phyloP scores from a whole-genome alignment of 1,284 basidiomycete genomes.

The Takashimella koratensis region DNA sequence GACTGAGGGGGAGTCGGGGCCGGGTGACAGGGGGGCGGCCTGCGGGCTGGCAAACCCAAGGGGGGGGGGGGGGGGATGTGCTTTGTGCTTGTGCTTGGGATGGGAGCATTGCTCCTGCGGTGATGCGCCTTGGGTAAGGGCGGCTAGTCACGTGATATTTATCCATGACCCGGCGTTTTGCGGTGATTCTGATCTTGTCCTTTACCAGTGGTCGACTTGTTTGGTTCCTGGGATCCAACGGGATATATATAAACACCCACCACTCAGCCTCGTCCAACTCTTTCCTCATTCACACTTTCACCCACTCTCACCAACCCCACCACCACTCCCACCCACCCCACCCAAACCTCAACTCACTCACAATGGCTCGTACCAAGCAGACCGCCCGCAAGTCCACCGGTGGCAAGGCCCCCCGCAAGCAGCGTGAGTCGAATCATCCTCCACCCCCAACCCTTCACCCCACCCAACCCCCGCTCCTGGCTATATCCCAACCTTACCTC shows the following conservation, averaged over 20 bases:
- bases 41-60: no score
- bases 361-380: conserved; percentile 53
- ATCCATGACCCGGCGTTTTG: background rate
- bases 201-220: no score
- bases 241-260: background rate
- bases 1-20: no score
- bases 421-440: conserved; percentile 27
- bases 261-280: conserved; percentile 3
- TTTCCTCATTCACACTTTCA: conserved; percentile 12
- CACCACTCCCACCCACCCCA: conserved; percentile 3
- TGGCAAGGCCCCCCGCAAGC: conserved; percentile 55
- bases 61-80: no score
- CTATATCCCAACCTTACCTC: background rate
- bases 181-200: background rate
- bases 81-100: no score
- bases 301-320: conserved; percentile 6
- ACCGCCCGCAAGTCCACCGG: conserved; percentile 62
- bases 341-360: conserved; percentile 10
- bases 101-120: no score
- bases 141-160: background rate
- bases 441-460: background rate
- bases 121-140: no score
- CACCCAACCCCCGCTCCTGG: background rate
- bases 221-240: background rate
- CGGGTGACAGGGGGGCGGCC: no score